These are phyloP conservation scores for Zymoseptoria ardabiliae DNA, from an alignment of 2,329 filamentous ascomycete species.

Conservation along the genomic window DNA sequence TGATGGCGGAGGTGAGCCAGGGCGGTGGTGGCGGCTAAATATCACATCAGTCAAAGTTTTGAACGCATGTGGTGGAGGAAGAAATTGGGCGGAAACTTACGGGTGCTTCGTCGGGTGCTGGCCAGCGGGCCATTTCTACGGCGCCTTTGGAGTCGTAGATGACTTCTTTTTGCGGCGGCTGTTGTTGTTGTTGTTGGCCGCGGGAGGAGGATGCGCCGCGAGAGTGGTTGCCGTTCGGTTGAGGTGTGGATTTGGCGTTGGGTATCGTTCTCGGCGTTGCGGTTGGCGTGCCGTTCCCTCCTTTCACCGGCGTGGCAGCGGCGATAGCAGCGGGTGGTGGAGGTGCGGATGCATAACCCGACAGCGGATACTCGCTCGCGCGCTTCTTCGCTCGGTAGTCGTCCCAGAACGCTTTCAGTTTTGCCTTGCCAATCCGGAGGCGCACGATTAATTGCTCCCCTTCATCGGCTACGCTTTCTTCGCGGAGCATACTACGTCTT, in stretches of 20 bases:
- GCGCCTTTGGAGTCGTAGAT: slow-evolving; percentile 45
- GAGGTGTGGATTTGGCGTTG: slow-evolving; percentile 19
- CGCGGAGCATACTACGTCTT: slow-evolving; percentile 56
- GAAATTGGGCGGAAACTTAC: slow-evolving; percentile 44
- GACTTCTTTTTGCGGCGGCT: slow-evolving; percentile 5
- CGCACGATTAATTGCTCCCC: slow-evolving; percentile 59
- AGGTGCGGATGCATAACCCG: slow-evolving; percentile 29
- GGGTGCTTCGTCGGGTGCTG: slow-evolving; percentile 50
- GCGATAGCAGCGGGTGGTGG: slow-evolving; percentile 7
- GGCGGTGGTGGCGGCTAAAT: slow-evolving; percentile 71
- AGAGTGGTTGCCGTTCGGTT: slow-evolving; percentile 23
- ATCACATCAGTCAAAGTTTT: slow-evolving; percentile 4
- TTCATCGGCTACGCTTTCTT: slow-evolving; percentile 73
- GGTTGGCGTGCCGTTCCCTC: slow-evolving; percentile 18
- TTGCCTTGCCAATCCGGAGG: slow-evolving; percentile 65
- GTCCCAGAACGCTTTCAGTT: slow-evolving; percentile 57
- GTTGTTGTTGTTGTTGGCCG: background rate
- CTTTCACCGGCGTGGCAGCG: slow-evolving; percentile 17
- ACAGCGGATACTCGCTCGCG: slow-evolving; percentile 26
- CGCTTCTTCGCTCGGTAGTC: slow-evolving; percentile 28
- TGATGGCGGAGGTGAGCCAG: slow-evolving; percentile 74
- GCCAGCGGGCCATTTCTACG: slow-evolving; percentile 57
- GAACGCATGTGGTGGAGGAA: slow-evolving; percentile 1
- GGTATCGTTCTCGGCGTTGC: slow-evolving; percentile 22
- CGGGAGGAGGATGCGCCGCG: slow-evolving; percentile 15